phyloP scores from a whole-genome alignment of 176 grass and related monocot genomes.

The Triticum dicoccoides region DNA sequence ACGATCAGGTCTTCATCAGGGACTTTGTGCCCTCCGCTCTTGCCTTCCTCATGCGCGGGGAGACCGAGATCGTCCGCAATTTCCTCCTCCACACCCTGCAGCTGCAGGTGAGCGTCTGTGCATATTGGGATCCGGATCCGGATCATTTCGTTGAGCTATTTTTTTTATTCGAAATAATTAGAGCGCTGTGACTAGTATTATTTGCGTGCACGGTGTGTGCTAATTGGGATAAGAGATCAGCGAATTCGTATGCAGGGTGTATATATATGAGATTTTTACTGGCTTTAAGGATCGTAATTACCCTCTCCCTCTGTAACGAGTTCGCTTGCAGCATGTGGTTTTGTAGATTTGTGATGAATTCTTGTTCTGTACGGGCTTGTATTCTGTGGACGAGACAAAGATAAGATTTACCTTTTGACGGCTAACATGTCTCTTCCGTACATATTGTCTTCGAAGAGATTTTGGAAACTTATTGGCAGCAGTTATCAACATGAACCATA shows the following conservation, averaged over 20 bases:
- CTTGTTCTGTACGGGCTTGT: not conserved
- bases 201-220: constrained; percentile 26
- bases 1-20: constrained; percentile 98
- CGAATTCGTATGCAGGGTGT: constrained; percentile 2
- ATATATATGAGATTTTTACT: constrained; percentile 5
- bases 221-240: not conserved
- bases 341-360: not conserved
- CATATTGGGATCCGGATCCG: constrained; percentile 10
- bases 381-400: not conserved
- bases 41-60: constrained; percentile 90
- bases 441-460: not conserved
- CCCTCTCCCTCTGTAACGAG: not conserved
- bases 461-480: no score
- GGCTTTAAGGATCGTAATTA: not conserved
- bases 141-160: not conserved
- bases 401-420: constrained; percentile 25
- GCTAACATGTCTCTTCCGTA: constrained; percentile 4
- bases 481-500: not conserved
- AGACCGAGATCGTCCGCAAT: constrained; percentile 94
- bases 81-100: constrained; percentile 97
- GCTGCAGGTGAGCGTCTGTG: constrained; percentile 66
- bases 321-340: not conserved
- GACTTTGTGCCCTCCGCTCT: constrained; percentile 96
- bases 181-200: not conserved
- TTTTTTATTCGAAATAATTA: not conserved